These are phyloP conservation scores for Tulasnella sp. DNA, from an alignment of 768 basidiomycete genomes.

Conservation along the genomic window DNA sequence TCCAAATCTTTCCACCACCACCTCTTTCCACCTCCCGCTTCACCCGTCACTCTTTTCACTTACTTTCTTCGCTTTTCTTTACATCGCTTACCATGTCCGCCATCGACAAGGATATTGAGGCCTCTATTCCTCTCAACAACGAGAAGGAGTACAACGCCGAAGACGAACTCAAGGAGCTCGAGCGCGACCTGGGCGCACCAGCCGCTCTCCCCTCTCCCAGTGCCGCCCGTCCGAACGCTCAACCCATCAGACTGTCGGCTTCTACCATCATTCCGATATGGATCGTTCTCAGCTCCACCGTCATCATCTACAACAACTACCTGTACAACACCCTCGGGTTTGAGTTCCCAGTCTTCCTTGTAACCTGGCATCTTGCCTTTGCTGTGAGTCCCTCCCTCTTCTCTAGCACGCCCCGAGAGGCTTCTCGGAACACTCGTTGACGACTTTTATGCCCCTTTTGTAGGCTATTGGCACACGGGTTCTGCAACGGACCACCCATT, in stretches of 20 bases:
- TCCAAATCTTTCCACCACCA: not conserved
- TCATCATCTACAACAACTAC: conserved; percentile 96
- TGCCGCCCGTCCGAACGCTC: conserved; percentile 11
- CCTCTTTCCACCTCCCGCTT: not conserved
- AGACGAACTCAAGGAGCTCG: conserved; percentile 25
- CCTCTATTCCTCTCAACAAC: conserved; percentile 20
- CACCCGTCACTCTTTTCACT: not conserved
- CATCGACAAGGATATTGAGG: conserved; percentile 20
- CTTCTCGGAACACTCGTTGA: conserved; percentile 11
- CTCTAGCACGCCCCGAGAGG: conserved; percentile 26
- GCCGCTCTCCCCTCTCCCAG: not conserved
- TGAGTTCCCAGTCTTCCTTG: conserved; percentile 86
- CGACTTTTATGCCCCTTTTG: not conserved
- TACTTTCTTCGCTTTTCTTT: not conserved
- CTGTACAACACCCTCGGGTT: conserved; percentile 77
- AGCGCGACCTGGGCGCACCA: conserved; percentile 18
- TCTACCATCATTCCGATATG: conserved; percentile 79
- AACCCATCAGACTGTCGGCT: conserved; percentile 34
- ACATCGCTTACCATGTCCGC: conserved; percentile 6
- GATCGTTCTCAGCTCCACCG: conserved; percentile 81
- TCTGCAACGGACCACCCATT: conserved; percentile 68
- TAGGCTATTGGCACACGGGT: conserved; percentile 80
- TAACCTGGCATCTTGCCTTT: conserved; percentile 75
- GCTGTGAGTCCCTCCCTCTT: conserved; percentile 41
- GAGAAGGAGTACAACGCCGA: conserved; percentile 14